Conservation (phyloP, 805 yeast genomes). For the Myxozyma melibiosi region DNA sequence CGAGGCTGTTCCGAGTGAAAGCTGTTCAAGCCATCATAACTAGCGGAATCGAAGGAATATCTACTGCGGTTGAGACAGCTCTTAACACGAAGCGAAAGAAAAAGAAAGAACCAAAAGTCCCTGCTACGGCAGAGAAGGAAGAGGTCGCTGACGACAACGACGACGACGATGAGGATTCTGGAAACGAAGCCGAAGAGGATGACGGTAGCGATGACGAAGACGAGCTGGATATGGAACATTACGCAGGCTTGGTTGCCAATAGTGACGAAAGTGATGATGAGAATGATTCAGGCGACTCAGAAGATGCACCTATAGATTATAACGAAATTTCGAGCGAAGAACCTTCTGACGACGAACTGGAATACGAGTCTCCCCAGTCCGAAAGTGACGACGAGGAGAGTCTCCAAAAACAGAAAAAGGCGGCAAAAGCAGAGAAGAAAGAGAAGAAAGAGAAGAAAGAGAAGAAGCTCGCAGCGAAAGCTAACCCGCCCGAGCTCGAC, state of each 20-base stretch:
- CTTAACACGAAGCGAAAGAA: conserved; percentile 10
- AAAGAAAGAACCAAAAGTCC: background rate
- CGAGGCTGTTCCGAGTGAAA: conserved; percentile 34
- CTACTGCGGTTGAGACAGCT: conserved; percentile 29
- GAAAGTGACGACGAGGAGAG: conserved; percentile 4
- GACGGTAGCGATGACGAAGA: conserved; percentile 38
- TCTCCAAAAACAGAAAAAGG: too few species aligned
- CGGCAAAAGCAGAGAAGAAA: conserved; percentile 36
- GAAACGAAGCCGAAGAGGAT: conserved; percentile 33
- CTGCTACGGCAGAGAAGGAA: background rate
- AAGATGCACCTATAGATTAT: too few species aligned
- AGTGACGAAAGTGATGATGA: conserved; percentile 9
- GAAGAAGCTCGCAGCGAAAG: background rate
- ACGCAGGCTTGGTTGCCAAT: conserved; percentile 9
- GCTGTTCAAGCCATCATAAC: conserved; percentile 28
- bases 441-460: background rate
- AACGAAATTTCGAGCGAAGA: conserved; percentile 13
- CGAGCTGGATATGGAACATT: conserved; percentile 11
- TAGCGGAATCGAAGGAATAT: conserved; percentile 18
- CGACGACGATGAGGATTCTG: conserved; percentile 31
- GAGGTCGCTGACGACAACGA: conserved; percentile 5
- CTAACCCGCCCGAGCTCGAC: background rate
- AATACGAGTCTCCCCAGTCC: background rate
- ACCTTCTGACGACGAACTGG: conserved; percentile 2
- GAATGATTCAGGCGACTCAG: too few species aligned